phyloP scores from a whole-genome alignment of 768 basidiomycete species.

The Myochromella boudieri region DNA sequence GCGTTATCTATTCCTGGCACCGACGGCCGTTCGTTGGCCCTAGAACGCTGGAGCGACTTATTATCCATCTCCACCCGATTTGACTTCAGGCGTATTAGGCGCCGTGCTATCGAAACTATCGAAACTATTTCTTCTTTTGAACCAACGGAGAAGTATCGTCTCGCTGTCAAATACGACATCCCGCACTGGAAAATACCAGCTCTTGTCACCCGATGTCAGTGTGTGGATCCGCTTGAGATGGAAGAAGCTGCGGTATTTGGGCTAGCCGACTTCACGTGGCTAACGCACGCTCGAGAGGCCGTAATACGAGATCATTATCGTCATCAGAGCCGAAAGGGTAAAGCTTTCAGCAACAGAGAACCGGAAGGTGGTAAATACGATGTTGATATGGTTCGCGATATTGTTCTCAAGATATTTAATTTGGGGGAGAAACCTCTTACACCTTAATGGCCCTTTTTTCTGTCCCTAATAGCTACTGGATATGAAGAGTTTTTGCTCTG shows the following conservation, averaged over 20 bases:
- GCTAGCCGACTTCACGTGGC: neutral
- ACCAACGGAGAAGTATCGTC: slow-evolving; percentile 32
- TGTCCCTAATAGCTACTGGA: no score
- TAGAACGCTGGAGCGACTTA: slow-evolving; percentile 35
- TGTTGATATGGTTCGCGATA: no score
- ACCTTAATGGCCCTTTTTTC: no score
- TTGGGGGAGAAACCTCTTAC: no score
- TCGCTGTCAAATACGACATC: slow-evolving; percentile 39
- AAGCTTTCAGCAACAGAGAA: no score
- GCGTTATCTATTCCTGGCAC: slow-evolving; percentile 13
- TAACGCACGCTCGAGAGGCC: slow-evolving; percentile 8
- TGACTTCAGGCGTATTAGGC: slow-evolving; percentile 33
- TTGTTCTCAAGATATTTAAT: no score
- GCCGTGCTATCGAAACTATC: slow-evolving; percentile 32
- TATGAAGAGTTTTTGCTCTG: no score
- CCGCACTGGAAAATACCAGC: slow-evolving; percentile 38
- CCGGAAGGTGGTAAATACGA: no score
- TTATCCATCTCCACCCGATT: slow-evolving; percentile 40
- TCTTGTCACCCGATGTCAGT: slow-evolving; percentile 33
- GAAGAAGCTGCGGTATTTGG: slow-evolving; percentile 30
- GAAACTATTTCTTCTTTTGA: slow-evolving; percentile 18
- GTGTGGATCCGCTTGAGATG: slow-evolving; percentile 30
- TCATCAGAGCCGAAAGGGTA: no score
- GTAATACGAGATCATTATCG: neutral
- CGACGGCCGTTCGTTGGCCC: neutral